These are phyloP conservation scores for Tulasnella sp. DNA, from an alignment of 768 basidiomycete genomes.

Conservation along the genomic window DNA sequence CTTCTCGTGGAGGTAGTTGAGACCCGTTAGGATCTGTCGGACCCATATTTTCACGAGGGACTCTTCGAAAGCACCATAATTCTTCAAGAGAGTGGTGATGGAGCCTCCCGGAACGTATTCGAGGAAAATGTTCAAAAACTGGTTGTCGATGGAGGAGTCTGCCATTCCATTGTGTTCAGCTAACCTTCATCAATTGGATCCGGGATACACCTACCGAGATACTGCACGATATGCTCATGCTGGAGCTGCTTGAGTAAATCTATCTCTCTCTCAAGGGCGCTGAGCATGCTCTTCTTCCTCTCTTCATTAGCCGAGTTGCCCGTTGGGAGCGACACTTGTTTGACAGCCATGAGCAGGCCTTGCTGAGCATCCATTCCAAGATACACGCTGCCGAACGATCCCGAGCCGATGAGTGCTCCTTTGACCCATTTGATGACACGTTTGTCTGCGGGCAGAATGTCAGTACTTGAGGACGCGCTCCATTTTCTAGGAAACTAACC, in stretches of 20 bases:
- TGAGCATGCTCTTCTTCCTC: conserved; percentile 87
- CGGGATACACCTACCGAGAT: conserved; percentile 60
- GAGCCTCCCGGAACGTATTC: conserved; percentile 97
- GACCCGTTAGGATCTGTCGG: conserved; percentile 77
- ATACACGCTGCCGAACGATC: conserved; percentile 91
- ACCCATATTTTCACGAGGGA: conserved; percentile 85
- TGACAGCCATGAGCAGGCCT: conserved; percentile 91
- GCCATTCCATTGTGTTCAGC: not conserved
- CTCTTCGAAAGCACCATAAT: conserved; percentile 93
- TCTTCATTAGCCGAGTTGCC: conserved; percentile 80
- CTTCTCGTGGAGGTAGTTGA: conserved; percentile 83
- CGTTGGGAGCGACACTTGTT: conserved; percentile 87
- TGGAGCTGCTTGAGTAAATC: conserved; percentile 85
- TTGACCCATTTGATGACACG: conserved; percentile 86
- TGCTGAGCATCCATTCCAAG: conserved; percentile 89
- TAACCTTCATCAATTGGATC: not conserved
- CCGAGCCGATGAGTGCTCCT: conserved; percentile 88
- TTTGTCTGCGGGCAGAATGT: conserved; percentile 30
- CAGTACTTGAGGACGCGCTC: not conserved
- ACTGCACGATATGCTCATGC: conserved; percentile 96
- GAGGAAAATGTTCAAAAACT: conserved; percentile 88
- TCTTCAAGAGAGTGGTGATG: conserved; percentile 75
- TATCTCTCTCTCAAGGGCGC: conserved; percentile 85
- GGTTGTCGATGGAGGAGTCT: conserved; percentile 92
- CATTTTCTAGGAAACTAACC: conserved; percentile 26